Conservation (phyloP, 108 stramenopile genomes). For the Fragilaria crotonensis region DNA sequence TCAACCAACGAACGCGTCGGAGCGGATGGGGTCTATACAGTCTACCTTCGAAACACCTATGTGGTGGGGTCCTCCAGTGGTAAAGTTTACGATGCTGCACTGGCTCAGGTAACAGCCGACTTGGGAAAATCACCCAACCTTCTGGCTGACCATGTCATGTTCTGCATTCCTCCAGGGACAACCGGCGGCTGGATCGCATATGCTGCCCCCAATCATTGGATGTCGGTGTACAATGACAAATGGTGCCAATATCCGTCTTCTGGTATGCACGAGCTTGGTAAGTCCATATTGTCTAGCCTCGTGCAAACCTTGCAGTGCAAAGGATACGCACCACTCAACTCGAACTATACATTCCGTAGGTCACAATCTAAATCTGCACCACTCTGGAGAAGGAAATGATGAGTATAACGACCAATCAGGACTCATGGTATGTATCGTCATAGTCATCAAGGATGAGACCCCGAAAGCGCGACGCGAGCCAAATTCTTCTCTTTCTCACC, state of each 20-base stretch:
- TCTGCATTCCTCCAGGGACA: conserved; percentile 32
- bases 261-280: conserved; percentile 59
- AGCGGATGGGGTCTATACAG: neutral
- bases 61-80: neutral
- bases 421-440: neutral
- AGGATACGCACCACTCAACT: neutral
- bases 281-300: neutral
- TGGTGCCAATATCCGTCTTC: conserved; percentile 42
- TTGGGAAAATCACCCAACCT: neutral
- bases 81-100: neutral
- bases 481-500: no score
- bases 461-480: no score
- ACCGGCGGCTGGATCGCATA: conserved; percentile 26
- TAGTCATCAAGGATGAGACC: no score
- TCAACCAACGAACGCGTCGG: neutral
- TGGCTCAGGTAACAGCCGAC: neutral
- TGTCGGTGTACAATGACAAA: conserved; percentile 47
- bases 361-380: conserved; percentile 37
- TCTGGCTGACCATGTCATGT: conserved; percentile 13
- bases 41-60: neutral
- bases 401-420: conserved; percentile 20
- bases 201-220: conserved; percentile 39
- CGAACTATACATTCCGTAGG: conserved; percentile 22
- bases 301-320: no score
- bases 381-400: conserved; percentile 28